phyloP scores from a whole-genome alignment of 2,329 filamentous ascomycete species.

The Cladosporium phlei region DNA sequence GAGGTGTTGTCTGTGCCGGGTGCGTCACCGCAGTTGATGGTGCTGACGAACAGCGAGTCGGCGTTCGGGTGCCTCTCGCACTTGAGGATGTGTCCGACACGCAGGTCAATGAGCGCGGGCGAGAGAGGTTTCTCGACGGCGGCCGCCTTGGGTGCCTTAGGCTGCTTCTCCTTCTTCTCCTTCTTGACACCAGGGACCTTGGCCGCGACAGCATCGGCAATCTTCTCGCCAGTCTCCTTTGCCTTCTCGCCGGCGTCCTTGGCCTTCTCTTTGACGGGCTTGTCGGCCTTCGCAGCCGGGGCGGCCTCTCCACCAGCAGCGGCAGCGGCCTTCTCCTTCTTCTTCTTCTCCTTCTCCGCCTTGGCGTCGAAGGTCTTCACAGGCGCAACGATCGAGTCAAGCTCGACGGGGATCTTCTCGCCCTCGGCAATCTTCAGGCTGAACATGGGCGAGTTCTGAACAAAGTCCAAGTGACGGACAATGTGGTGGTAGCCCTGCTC shows the following conservation, averaged over 20 bases:
- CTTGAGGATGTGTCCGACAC: constrained; percentile 96
- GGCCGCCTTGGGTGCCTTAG: constrained; percentile 61
- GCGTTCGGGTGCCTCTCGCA: constrained; percentile 93
- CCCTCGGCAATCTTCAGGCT: constrained; percentile 61
- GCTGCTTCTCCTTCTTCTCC: constrained; percentile 85
- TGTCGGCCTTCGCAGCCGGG: constrained; percentile 34
- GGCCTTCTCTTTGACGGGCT: constrained; percentile 44
- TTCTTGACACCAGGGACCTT: constrained; percentile 40
- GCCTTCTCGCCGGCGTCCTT: constrained; percentile 46
- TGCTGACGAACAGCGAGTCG: constrained; percentile 91
- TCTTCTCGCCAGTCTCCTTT: constrained; percentile 49
- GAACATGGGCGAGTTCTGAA: constrained; percentile 77
- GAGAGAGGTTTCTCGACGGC: constrained; percentile 70
- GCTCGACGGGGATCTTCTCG: constrained; percentile 66
- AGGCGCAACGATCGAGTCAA: constrained; percentile 75
- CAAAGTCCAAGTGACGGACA: constrained; percentile 86
- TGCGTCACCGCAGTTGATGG: constrained; percentile 87
- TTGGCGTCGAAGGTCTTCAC: constrained; percentile 87
- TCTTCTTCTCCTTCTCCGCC: constrained; percentile 92
- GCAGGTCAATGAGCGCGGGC: constrained; percentile 84
- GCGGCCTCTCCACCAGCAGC: constrained; percentile 46
- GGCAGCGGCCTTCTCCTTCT: constrained; percentile 80
- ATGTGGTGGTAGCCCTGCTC: constrained; percentile 86
- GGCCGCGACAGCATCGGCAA: constrained; percentile 42
- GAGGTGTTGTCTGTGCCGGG: constrained; percentile 81